phyloP scores from a whole-genome alignment of 495 filamentous ascomycete species.

The Bathelium albidoporum region DNA sequence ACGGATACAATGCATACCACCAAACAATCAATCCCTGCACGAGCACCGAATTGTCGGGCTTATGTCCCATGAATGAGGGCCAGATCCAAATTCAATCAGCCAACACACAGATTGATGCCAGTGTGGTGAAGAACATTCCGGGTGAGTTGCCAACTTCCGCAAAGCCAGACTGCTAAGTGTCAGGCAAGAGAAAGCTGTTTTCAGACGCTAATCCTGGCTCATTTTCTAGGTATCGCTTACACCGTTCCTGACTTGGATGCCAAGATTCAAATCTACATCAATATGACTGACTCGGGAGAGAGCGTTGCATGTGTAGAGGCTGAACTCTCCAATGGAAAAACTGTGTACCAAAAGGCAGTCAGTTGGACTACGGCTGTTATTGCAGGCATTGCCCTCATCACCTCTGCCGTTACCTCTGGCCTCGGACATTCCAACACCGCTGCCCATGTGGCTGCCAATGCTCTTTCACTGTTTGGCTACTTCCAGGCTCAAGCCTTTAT shows the following conservation, averaged over 20 bases:
- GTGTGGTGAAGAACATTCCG: constrained; percentile 57
- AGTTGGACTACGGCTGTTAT: constrained; percentile 85
- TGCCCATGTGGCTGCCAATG: constrained; percentile 87
- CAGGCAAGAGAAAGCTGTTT: background rate
- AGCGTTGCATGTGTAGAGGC: constrained; percentile 84
- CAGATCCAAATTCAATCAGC: constrained; percentile 61
- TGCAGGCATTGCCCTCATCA: constrained; percentile 66
- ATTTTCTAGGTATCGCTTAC: constrained; percentile 58
- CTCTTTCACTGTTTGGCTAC: constrained; percentile 85
- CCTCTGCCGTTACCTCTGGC: constrained; percentile 35
- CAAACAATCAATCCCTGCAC: constrained; percentile 68
- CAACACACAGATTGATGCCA: constrained; percentile 48
- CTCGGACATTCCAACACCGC: constrained; percentile 78
- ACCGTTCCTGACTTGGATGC: constrained; percentile 89
- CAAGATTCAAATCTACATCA: constrained; percentile 72
- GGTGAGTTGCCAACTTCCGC: constrained; percentile 33
- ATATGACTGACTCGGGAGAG: constrained; percentile 41
- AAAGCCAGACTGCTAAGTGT: background rate
- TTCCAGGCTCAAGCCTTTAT: constrained; percentile 97
- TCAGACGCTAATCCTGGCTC: constrained; percentile 8
- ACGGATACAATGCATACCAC: constrained; percentile 61
- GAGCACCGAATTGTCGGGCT: constrained; percentile 50
- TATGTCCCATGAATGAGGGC: constrained; percentile 91
- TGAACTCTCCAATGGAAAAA: constrained; percentile 82
- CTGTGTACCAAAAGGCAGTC: constrained; percentile 79